phyloP scores from a whole-genome alignment of 2,329 filamentous ascomycete species.

The Microsporum ferrugineum region DNA sequence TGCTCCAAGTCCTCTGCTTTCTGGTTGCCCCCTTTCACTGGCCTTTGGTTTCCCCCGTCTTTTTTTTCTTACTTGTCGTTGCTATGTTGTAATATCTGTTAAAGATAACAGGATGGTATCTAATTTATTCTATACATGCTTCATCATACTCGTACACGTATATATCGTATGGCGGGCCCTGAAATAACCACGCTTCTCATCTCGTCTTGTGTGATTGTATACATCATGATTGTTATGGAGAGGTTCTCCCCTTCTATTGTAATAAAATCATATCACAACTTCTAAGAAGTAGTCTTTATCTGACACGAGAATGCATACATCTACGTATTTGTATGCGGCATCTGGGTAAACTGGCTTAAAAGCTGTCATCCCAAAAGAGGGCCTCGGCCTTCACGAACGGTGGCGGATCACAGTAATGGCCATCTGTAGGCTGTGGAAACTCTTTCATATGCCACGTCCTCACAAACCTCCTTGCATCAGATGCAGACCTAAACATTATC shows the following conservation, averaged over 20 bases:
- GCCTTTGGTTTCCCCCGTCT: not conserved
- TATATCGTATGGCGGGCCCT: not conserved
- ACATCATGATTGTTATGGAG: too few species aligned
- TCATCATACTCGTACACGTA: not conserved
- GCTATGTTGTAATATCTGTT: not conserved
- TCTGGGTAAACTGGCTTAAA: not conserved
- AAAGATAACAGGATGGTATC: constrained; percentile 3
- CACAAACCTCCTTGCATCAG: constrained; percentile 44
- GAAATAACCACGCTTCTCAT: too few species aligned
- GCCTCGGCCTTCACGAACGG: constrained; percentile 16
- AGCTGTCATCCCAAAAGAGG: constrained; percentile 12
- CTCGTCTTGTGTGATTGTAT: too few species aligned
- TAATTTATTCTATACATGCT: not conserved
- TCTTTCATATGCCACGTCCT: constrained; percentile 43
- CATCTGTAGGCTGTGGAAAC: constrained; percentile 23
- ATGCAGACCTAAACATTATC: constrained; percentile 44
- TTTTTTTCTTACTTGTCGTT: not conserved
- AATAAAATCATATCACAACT: too few species aligned
- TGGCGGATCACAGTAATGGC: constrained; percentile 9
- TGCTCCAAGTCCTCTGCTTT: not conserved
- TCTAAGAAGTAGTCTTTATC: too few species aligned
- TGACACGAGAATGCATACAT: not conserved
- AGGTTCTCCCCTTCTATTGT: too few species aligned
- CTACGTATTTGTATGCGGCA: not conserved
- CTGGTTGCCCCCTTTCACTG: not conserved